A percentile compares a stretch with the other conserved stretches of the same genome.
Evolutionary conservation across 2,329 filamentous ascomycete species (phyloP).

Genomic region (Coleophoma crateriformis): DNA sequence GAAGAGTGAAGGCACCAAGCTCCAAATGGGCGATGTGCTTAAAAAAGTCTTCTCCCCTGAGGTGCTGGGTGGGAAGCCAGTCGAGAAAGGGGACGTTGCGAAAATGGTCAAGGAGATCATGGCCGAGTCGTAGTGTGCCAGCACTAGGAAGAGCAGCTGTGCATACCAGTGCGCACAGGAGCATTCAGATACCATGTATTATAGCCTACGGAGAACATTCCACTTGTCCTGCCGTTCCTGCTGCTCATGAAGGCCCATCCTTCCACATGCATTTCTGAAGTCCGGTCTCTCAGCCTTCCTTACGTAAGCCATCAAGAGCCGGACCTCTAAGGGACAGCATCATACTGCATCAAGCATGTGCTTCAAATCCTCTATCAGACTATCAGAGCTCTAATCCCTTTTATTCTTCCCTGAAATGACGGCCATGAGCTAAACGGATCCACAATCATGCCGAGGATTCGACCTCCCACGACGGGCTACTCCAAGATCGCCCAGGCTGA

Average conservation of each 20-base stretch:
- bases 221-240: too few relatives aligned
- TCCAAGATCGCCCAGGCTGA: conserved; percentile 80
- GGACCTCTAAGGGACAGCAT: not conserved
- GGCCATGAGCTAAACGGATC: not conserved
- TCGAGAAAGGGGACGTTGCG: conserved; percentile 57
- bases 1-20: conserved; percentile 41
- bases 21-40: conserved; percentile 55
- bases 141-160: too few relatives aligned
- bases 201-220: too few relatives aligned
- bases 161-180: too few relatives aligned
- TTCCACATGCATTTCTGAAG: too few relatives aligned
- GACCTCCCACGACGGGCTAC: conserved; percentile 73
- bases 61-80: conserved; percentile 55
- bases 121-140: conserved; percentile 7
- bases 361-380: not conserved
- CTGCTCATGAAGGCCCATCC: too few relatives aligned
- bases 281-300: too few relatives aligned
- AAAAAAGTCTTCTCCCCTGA: conserved; percentile 49
- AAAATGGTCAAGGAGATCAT: conserved; percentile 52
- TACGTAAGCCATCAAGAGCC: not conserved
- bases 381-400: not conserved
- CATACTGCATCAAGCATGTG: not conserved
- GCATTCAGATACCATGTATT: too few relatives aligned
- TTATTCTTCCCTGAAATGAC: not conserved
- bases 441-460: conserved; percentile 21